Percentiles rank a stretch among this genome's conserved stretches.
Evolutionary conservation across 2,329 filamentous ascomycete species (phyloP).

Genomic region (Tolypocladium guangdongense): DNA sequence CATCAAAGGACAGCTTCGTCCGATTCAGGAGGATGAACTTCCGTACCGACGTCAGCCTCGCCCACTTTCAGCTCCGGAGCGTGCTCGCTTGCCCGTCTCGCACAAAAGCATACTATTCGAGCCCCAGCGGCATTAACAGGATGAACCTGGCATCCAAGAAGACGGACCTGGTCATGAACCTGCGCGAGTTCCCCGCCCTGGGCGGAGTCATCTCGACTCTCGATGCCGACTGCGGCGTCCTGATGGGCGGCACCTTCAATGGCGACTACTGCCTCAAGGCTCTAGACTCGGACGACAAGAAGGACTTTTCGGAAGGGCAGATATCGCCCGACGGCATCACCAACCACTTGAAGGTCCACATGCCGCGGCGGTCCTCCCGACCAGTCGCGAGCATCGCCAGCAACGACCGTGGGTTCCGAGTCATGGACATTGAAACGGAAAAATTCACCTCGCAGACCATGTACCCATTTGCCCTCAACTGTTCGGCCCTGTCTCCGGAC

Average conservation of each 20-base stretch:
- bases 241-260: slow-evolving; percentile 48
- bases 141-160: slow-evolving; percentile 39
- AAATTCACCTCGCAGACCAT: slow-evolving; percentile 40
- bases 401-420: slow-evolving; percentile 48
- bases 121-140: slow-evolving; percentile 35
- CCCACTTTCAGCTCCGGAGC: slow-evolving; percentile 59
- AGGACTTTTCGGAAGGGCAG: slow-evolving; percentile 29
- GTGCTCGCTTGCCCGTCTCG: slow-evolving; percentile 46
- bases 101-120: slow-evolving; percentile 47
- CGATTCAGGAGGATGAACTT: slow-evolving; percentile 48
- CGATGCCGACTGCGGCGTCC: slow-evolving; percentile 39
- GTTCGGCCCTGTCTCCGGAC: slow-evolving; percentile 61
- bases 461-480: slow-evolving; percentile 59
- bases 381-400: slow-evolving; percentile 51
- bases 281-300: slow-evolving; percentile 28
- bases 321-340: slow-evolving; percentile 47
- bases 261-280: slow-evolving; percentile 42
- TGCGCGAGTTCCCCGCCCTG: slow-evolving; percentile 24
- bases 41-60: slow-evolving; percentile 38
- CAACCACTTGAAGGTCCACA: slow-evolving; percentile 52
- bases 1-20: slow-evolving; percentile 39
- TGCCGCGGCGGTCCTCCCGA: slow-evolving; percentile 36
- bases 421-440: slow-evolving; percentile 48
- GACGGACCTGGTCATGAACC: slow-evolving; percentile 32
- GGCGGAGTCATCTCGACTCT: slow-evolving; percentile 38